These are phyloP conservation scores for Arthonia radiata DNA, from an alignment of 495 filamentous ascomycete genomes.

Conservation along the genomic window DNA sequence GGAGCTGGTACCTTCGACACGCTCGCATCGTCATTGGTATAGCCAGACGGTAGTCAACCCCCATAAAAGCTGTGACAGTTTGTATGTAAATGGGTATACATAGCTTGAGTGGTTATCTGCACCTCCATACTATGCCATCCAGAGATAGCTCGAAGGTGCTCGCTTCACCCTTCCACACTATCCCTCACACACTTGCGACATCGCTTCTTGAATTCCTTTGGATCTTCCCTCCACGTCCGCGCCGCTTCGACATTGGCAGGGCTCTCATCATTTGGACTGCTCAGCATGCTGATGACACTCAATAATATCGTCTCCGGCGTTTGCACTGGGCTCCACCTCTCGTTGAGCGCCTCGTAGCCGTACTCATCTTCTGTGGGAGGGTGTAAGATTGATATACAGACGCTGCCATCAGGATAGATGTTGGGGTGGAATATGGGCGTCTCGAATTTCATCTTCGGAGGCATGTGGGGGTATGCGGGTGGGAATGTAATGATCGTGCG, in stretches of 20 bases:
- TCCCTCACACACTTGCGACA: conserved; percentile 58
- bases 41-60: too few species aligned
- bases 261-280: conserved; percentile 82
- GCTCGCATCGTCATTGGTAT: too few species aligned
- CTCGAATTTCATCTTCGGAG: conserved; percentile 80
- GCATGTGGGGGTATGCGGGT: conserved; percentile 61
- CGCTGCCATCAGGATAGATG: conserved; percentile 67
- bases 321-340: conserved; percentile 94
- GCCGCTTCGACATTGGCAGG: conserved; percentile 91
- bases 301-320: conserved; percentile 86
- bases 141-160: too few species aligned
- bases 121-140: too few species aligned
- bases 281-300: conserved; percentile 80
- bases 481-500: conserved; percentile 59
- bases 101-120: too few species aligned
- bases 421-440: conserved; percentile 86
- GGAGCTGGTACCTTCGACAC: too few species aligned
- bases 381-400: conserved; percentile 95
- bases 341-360: conserved; percentile 76
- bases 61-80: too few species aligned
- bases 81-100: too few species aligned
- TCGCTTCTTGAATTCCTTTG: conserved; percentile 51
- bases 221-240: conserved; percentile 61
- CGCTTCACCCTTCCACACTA: too few species aligned
- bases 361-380: conserved; percentile 89